Evolutionary conservation across 2,329 filamentous ascomycete species (phyloP), one percentile per base, ranked within the genome.

Genomic region (Fusarium sp.): DNA sequence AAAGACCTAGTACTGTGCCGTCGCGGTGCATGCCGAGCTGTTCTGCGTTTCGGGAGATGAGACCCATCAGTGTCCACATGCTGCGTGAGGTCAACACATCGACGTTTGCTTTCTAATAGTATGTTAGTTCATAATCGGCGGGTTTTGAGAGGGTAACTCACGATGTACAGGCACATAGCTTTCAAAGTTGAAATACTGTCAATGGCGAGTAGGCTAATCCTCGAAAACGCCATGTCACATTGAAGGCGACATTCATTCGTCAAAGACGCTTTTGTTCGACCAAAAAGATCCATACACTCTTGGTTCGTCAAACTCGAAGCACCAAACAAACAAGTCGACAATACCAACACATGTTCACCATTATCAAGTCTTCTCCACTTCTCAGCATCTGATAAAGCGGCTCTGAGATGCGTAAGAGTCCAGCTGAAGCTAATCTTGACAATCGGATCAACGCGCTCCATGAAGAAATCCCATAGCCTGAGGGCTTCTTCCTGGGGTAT

Each of bases 371-470:
- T 6, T 1, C n/a, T 29, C 68, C 68, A 70, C 3, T 45, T 45
- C 5, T 68, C 68, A 6, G 17, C 15, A 39, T 70, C 55, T 0
- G 38, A 7, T 4, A 71, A 20, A 0, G 67, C 67, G 2, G 36
- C 29, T 25, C n/a, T 46, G 0, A 68, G 33, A 1, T 53, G 20
- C 1, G 17, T 0, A 11, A 71, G 52, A 5, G 52, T 63, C 68
- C 68, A 71, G 25, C 20, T 56, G 20, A 71, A 71, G 39, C 58
- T 71, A 9, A 71, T 71, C 47, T 71, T 71, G 8, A 68, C 47
- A 15, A 59, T 17, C 1, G 67, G 68, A 2, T 71, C 62, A 2
- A 71, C 67, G 3, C 68, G 42, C 7, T 71, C 56, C n/a, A 71
- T 22, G n/a, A 71, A 71, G 0, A 15, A 15, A 1, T 59, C 58